A percentile compares a stretch with the other conserved stretches of the same genome.
These are phyloP conservation scores for Tulasnella sp. DNA, from an alignment of 768 basidiomycete genomes.

Conservation along the genomic window DNA sequence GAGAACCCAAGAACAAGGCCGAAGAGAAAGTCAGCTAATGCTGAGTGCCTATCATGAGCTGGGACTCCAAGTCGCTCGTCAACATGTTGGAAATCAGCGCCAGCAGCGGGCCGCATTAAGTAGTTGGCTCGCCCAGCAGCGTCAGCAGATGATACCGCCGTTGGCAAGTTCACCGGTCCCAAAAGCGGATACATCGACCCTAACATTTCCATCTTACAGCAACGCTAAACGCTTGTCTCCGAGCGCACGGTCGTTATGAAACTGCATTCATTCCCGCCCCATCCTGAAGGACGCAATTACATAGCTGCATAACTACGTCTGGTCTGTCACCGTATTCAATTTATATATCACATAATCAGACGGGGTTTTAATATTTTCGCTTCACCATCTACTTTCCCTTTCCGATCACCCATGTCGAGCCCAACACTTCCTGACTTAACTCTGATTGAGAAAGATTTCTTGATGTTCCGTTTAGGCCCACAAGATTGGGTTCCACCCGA, in stretches of 20 bases:
- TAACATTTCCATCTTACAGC: background rate
- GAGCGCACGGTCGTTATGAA: background rate
- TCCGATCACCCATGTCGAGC: background rate
- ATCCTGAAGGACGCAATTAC: background rate
- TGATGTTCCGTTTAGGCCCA: background rate
- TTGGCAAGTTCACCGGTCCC: background rate
- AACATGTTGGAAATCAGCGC: slow-evolving; percentile 44
- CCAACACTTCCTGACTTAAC: background rate
- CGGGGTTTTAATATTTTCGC: background rate
- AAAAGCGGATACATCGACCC: background rate
- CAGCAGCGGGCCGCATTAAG: slow-evolving; percentile 34
- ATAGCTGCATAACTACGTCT: background rate
- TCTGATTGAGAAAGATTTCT: background rate
- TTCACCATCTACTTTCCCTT: background rate
- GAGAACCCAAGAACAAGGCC: slow-evolving; percentile 50
- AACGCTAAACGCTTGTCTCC: background rate
- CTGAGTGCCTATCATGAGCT: slow-evolving; percentile 58
- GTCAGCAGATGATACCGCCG: slow-evolving; percentile 24
- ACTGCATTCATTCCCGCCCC: background rate
- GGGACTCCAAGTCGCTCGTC: slow-evolving; percentile 52
- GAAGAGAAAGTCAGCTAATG: slow-evolving; percentile 72
- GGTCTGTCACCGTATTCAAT: background rate
- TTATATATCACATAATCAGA: background rate
- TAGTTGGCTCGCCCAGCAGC: slow-evolving; percentile 61
- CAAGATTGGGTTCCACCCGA: background rate